A percentile compares a stretch with the other conserved stretches of the same genome.
phyloP scores from a whole-genome alignment of 257 asterid species.

The Solanum acaule region DNA sequence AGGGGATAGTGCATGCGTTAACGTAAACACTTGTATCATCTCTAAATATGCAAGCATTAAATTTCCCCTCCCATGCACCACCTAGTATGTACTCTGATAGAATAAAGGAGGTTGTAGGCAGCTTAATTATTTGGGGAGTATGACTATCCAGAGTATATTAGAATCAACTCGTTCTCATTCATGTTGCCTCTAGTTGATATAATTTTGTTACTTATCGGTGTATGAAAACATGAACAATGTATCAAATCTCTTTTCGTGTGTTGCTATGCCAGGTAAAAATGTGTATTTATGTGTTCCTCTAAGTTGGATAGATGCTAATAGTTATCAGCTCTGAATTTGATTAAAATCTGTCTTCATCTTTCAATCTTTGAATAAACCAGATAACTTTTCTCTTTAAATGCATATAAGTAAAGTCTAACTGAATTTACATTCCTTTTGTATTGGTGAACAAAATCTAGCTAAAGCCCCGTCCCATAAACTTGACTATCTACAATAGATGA shows the following conservation, averaged over 20 bases:
- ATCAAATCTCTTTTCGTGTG: not conserved
- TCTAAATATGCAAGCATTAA: not conserved
- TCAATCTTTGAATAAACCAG: not conserved
- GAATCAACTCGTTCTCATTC: not conserved
- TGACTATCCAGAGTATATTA: not conserved
- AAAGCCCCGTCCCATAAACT: not conserved
- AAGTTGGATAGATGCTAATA: not conserved
- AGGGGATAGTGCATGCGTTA: not conserved
- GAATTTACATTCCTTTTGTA: not conserved
- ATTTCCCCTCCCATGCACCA: not conserved
- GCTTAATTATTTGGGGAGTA: not conserved
- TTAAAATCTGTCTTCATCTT: not conserved
- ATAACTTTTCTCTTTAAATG: not conserved
- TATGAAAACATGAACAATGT: not conserved
- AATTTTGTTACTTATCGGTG: not conserved
- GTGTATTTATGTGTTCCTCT: not conserved
- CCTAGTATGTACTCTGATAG: not conserved
- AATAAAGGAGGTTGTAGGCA: not conserved
- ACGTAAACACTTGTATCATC: not conserved
- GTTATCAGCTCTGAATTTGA: not conserved
- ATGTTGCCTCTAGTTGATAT: not conserved
- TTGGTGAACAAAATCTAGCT: not conserved
- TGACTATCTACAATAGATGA: not conserved
- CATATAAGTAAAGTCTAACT: not conserved
- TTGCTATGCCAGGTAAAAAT: not conserved